These are phyloP conservation scores for Trichocomaceae sp. DNA, from an alignment of 2,329 filamentous ascomycete species.

Conservation along the genomic window DNA sequence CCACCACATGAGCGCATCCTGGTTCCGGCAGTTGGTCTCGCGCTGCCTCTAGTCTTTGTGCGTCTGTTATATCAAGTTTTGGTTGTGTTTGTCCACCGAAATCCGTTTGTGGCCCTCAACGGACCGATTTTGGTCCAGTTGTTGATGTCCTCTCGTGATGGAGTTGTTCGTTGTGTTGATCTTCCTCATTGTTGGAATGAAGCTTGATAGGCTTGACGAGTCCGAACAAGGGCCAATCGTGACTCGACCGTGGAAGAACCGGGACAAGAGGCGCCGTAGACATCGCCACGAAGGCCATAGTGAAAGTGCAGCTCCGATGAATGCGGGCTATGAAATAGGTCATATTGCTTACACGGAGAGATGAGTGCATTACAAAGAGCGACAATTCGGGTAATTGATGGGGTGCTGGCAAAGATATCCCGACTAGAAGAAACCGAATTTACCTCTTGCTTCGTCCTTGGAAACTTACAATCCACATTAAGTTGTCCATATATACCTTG, in stretches of 20 bases:
- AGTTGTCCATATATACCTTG: no score
- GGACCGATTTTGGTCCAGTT: background rate
- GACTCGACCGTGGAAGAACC: background rate
- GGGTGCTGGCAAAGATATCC: no score
- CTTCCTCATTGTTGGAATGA: background rate
- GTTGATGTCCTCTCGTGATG: background rate
- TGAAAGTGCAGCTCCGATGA: background rate
- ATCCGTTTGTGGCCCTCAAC: background rate
- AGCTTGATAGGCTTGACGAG: background rate
- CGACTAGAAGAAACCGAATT: no score
- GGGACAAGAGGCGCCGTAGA: background rate
- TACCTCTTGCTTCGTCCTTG: no score
- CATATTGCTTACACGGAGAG: constrained; percentile 33
- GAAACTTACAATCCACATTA: no score
- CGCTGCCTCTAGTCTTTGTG: background rate
- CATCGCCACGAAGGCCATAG: background rate
- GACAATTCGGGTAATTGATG: no score
- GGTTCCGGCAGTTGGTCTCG: background rate
- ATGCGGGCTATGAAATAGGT: constrained; percentile 38
- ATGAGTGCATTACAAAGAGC: no score
- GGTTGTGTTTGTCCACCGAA: constrained; percentile 3
- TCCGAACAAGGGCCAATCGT: constrained; percentile 1
- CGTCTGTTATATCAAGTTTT: constrained; percentile 1
- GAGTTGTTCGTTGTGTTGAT: background rate
- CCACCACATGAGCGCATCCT: background rate